Conservation (phyloP, 2,329 filamentous ascomycete genomes). For the Coniella lustricola region DNA sequence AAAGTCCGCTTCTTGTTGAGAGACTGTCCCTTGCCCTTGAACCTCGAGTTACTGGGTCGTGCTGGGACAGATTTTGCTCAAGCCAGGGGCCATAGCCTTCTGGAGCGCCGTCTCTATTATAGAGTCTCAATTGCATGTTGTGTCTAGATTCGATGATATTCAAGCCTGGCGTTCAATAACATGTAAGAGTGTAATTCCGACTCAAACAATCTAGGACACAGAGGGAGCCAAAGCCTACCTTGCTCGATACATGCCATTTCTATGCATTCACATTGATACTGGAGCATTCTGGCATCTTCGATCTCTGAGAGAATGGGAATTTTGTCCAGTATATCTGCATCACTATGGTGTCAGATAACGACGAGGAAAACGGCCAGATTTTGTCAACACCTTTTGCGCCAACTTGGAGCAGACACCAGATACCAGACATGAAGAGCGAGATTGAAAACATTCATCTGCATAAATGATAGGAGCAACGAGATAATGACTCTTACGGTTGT, state of each 20-base stretch:
- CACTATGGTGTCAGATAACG: background rate
- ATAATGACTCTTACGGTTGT: constrained; percentile 37
- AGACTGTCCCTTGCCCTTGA: constrained; percentile 32
- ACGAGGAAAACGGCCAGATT: background rate
- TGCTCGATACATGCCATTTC: constrained; percentile 44
- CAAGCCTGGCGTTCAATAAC: constrained; percentile 27
- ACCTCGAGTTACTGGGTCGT: constrained; percentile 40
- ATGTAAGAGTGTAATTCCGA: constrained; percentile 2
- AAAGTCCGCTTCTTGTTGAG: constrained; percentile 28
- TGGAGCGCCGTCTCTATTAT: constrained; percentile 34
- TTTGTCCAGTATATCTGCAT: constrained; percentile 31
- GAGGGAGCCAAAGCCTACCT: constrained; percentile 28
- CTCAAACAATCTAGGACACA: background rate
- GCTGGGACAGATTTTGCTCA: constrained; percentile 41
- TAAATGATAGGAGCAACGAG: background rate
- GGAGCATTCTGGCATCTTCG: constrained; percentile 49
- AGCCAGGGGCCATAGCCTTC: constrained; percentile 45
- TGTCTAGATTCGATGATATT: constrained; percentile 35
- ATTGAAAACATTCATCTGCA: background rate
- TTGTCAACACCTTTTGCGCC: background rate
- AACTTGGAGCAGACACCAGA: too few relatives aligned
- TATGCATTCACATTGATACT: constrained; percentile 53
- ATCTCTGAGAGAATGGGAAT: constrained; percentile 44
- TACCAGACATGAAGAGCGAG: too few relatives aligned
- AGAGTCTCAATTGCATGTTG: constrained; percentile 31